Conservation (phyloP, 164 flowering plant genomes). For the Buxus sempervirens region DNA sequence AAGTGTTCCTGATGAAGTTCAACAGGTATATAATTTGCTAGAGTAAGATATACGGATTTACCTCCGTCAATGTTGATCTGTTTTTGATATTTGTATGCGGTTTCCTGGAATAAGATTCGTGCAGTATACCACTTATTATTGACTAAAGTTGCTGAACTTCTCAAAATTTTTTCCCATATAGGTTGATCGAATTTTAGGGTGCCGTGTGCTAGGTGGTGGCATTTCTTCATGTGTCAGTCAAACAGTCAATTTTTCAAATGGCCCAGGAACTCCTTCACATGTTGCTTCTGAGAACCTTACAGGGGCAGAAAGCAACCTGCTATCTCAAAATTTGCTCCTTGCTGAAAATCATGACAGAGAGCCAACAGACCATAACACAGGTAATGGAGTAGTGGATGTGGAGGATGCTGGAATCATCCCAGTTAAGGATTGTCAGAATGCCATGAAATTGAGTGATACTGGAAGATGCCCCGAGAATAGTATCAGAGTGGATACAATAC, state of each 20-base stretch:
- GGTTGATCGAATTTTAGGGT: conserved; percentile 94
- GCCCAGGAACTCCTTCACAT: conserved; percentile 2
- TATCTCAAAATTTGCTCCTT: conserved; percentile 26
- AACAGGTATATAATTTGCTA: conserved; percentile 45
- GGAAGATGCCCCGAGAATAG: conserved; percentile 24
- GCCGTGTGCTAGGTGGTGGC: conserved; percentile 53
- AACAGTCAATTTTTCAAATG: conserved; percentile 3
- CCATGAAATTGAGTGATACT: conserved; percentile 12
- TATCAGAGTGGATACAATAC: conserved; percentile 27
- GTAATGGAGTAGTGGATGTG: conserved; percentile 27
- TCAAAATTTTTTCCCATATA: conserved; percentile 21
- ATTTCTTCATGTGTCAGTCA: conserved; percentile 17
- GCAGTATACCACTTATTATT: not conserved
- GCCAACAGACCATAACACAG: conserved; percentile 25
- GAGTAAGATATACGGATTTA: not conserved
- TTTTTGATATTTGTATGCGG: not conserved
- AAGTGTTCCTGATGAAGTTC: conserved; percentile 29
- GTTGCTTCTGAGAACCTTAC: conserved; percentile 13
- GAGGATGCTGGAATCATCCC: conserved; percentile 22
- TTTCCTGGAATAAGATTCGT: not conserved
- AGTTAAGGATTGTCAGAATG: conserved; percentile 17
- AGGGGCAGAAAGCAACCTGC: conserved; percentile 18
- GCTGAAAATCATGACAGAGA: conserved; percentile 26
- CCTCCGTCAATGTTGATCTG: not conserved
- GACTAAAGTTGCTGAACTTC: not conserved